Conservation (phyloP, 1,284 basidiomycete genomes). For the Ganoderma multipileum region DNA sequence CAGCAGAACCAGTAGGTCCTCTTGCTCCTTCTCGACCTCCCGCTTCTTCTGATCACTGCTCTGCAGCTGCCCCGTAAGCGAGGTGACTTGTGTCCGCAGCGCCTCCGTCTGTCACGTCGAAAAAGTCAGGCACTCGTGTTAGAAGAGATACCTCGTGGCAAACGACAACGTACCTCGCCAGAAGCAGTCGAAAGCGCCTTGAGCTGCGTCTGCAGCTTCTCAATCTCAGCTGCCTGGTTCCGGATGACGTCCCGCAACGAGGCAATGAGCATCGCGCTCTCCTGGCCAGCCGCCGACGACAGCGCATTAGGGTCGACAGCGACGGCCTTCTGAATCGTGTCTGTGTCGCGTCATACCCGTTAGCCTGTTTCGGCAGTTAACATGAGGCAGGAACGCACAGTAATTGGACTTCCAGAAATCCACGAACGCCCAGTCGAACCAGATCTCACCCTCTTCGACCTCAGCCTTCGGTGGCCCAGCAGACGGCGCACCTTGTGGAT, state of each 20-base stretch:
- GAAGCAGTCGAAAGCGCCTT: slow-evolving; percentile 41
- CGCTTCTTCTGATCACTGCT: slow-evolving; percentile 68
- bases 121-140: slow-evolving; percentile 1
- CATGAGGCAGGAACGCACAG: slow-evolving; percentile 59
- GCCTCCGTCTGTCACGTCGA: slow-evolving; percentile 35
- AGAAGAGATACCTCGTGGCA: slow-evolving; percentile 12
- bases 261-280: slow-evolving; percentile 80
- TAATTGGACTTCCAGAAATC: slow-evolving; percentile 99
- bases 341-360: slow-evolving; percentile 41
- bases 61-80: slow-evolving; percentile 57
- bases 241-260: slow-evolving; percentile 84
- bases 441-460: slow-evolving; percentile 79
- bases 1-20: slow-evolving; percentile 91
- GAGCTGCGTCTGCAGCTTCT: slow-evolving; percentile 62
- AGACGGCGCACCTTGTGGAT: slow-evolving; percentile 38
- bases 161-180: slow-evolving; percentile 35
- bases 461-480: slow-evolving; percentile 42
- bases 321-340: slow-evolving; percentile 74
- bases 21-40: slow-evolving; percentile 93
- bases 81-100: slow-evolving; percentile 50
- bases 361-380: neutral
- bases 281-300: slow-evolving; percentile 69
- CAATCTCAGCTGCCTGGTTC: slow-evolving; percentile 81
- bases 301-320: slow-evolving; percentile 68
- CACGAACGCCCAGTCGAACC: slow-evolving; percentile 99